Conservation (phyloP, 2,329 filamentous ascomycete species). For the Purpureocillium takamizusanense region DNA sequence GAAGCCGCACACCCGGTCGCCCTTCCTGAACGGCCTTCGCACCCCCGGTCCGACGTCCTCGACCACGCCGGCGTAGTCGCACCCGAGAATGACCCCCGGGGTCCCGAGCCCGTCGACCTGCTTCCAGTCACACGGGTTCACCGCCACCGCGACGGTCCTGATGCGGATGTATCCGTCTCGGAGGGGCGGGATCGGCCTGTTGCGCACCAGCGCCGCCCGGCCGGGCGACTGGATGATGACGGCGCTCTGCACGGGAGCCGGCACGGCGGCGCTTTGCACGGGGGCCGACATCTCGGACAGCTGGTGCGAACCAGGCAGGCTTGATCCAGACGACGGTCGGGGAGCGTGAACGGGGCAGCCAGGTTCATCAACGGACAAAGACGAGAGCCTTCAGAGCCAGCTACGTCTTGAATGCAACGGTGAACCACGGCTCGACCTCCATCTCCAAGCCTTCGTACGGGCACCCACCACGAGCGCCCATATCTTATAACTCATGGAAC, state of each 20-base stretch:
- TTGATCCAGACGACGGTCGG: no score
- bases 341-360: no score
- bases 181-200: not conserved
- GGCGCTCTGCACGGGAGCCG: not conserved
- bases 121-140: slow-evolving; percentile 28
- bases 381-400: no score
- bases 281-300: no score
- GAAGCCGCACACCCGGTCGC: slow-evolving; percentile 17
- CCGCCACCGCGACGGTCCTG: slow-evolving; percentile 17
- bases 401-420: no score
- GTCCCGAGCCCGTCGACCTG: slow-evolving; percentile 14
- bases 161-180: slow-evolving; percentile 11
- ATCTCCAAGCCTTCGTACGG: no score
- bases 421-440: no score
- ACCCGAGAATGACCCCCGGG: slow-evolving; percentile 19
- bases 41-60: slow-evolving; percentile 13
- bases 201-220: not conserved
- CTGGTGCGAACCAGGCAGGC: no score
- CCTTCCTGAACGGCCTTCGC: slow-evolving; percentile 7
- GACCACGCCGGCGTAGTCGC: slow-evolving; percentile 24
- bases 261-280: no score
- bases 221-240: not conserved
- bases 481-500: no score
- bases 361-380: no score
- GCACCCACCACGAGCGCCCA: no score